phyloP scores from a whole-genome alignment of 768 basidiomycete species.

The Boletus bicolor region DNA sequence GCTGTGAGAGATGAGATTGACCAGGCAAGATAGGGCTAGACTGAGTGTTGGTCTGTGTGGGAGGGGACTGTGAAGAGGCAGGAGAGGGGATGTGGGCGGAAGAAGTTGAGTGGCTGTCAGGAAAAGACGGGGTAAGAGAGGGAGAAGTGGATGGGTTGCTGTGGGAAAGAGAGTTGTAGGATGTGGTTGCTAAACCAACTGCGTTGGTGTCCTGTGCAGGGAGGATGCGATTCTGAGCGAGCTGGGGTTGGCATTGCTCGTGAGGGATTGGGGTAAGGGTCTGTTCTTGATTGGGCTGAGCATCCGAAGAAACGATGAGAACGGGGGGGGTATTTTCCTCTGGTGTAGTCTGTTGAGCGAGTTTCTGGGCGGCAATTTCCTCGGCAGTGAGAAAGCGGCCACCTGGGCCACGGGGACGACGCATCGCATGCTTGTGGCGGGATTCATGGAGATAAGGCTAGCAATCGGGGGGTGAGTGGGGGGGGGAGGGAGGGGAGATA shows the following conservation, averaged over 20 bases:
- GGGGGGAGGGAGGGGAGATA: background rate
- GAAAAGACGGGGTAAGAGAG: slow-evolving; percentile 17
- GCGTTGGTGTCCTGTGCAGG: slow-evolving; percentile 13
- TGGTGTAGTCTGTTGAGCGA: slow-evolving; percentile 29
- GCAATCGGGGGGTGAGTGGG: slow-evolving; percentile 8
- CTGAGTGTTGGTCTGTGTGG: slow-evolving; percentile 24
- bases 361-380: slow-evolving; percentile 84
- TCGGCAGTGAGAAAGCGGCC: slow-evolving; percentile 97
- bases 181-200: slow-evolving; percentile 9
- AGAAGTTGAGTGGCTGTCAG: slow-evolving; percentile 10
- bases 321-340: slow-evolving; percentile 20
- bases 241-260: slow-evolving; percentile 16
- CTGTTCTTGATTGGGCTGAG: slow-evolving; percentile 11
- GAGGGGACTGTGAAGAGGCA: slow-evolving; percentile 18
- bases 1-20: slow-evolving; percentile 22
- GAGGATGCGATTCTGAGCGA: slow-evolving; percentile 16
- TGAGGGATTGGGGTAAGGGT: background rate
- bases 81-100: slow-evolving; percentile 20
- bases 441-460: slow-evolving; percentile 99
- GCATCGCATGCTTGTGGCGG: slow-evolving; percentile 97
- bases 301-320: slow-evolving; percentile 18
- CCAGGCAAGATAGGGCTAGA: slow-evolving; percentile 14
- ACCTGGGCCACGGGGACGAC: slow-evolving; percentile 93
- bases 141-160: slow-evolving; percentile 24
- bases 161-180: slow-evolving; percentile 22